Base-by-base conservation (phyloP, 352 stramenopile genomes). In the Phytophthora meadii region DNA sequence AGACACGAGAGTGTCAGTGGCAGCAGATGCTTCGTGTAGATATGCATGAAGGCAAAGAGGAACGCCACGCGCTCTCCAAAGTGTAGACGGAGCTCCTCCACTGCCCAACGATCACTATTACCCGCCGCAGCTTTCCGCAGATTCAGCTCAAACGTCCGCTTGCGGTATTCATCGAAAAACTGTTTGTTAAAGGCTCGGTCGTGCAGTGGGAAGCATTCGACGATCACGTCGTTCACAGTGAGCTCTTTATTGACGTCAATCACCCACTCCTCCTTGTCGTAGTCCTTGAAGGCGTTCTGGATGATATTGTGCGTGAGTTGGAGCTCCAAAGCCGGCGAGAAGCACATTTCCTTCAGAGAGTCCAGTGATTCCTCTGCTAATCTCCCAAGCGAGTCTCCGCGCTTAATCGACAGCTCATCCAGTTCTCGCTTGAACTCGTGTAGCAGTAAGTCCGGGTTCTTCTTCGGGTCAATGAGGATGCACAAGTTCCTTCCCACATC, bases 281-380 rank as follows among this genome's bases (percentile, higher is more conserved):
- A 96, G 61, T 96, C 88, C 32, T 81, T 82, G 19, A 94, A 87
- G 0, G 88, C 88, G 54, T 96, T 96, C 61, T 90, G 72, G 51
- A 96, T 96, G 53, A 96, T 94, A 52, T 94, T 96, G 72, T 96
- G 88, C 32, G 88, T 96, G 11, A 96, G 58, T 49, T 96, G 88
- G 44, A 96, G 66, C 63, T 96, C 88, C 30, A 96, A 58, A 3
- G 88, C 88, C 1, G 88, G 88, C 41, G 88, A 93, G 61, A 96
- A 96, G 45, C 84, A 92, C 82, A 96, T 88, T 25, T 90, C 77
- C 32, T 88, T 89, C 27, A 94, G 72, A 37, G 86, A 86, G 36
- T 94, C 83, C 8, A 94, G 72, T 9, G 81, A 91, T 50, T 93
- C 87, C 46, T 96, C 88, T 0, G 82, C 86, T 37, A 96, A 68